Percentiles rank a stretch among this genome's conserved stretches.
Evolutionary conservation across 495 filamentous ascomycete species (phyloP).

Genomic region (Podospora pseudocomata): DNA sequence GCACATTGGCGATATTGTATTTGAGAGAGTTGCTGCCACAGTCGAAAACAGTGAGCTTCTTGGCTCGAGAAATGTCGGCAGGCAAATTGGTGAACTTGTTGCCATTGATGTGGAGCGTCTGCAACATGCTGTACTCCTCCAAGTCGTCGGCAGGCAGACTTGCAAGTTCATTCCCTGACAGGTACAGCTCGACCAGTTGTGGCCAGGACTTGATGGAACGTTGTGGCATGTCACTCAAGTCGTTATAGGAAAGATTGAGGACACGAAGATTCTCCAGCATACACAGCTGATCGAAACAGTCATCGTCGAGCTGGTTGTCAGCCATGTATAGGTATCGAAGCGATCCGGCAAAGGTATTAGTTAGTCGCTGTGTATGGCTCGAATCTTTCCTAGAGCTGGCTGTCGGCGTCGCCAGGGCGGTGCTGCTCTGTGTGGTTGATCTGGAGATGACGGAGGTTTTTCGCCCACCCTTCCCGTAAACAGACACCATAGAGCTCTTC

Average conservation of each 20-base stretch:
- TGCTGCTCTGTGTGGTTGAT: constrained; percentile 46
- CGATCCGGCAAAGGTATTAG: constrained; percentile 80
- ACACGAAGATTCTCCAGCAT: constrained; percentile 80
- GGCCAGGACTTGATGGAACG: constrained; percentile 84
- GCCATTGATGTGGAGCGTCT: constrained; percentile 89
- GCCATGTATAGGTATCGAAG: constrained; percentile 81
- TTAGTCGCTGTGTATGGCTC: constrained; percentile 61
- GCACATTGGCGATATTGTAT: constrained; percentile 99
- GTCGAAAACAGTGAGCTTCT: constrained; percentile 79
- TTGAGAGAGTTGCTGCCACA: constrained; percentile 95
- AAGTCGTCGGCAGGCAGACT: constrained; percentile 91
- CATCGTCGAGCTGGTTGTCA: constrained; percentile 89
- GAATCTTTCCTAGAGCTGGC: constrained; percentile 73
- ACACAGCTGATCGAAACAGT: constrained; percentile 86
- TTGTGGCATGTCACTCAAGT: constrained; percentile 84
- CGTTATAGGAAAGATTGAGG: constrained; percentile 93
- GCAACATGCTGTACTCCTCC: constrained; percentile 78
- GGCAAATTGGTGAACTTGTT: constrained; percentile 98
- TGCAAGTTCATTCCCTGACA: constrained; percentile 92
- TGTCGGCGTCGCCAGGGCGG: constrained; percentile 54
- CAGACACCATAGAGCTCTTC: constrained; percentile 77
- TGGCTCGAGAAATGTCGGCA: constrained; percentile 90
- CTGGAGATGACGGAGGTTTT: constrained; percentile 81
- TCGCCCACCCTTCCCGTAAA: constrained; percentile 67
- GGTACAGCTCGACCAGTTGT: constrained; percentile 82